These are phyloP conservation scores for Pyricularia grisea DNA, from an alignment of 2,329 filamentous ascomycete species.

Conservation along the genomic window DNA sequence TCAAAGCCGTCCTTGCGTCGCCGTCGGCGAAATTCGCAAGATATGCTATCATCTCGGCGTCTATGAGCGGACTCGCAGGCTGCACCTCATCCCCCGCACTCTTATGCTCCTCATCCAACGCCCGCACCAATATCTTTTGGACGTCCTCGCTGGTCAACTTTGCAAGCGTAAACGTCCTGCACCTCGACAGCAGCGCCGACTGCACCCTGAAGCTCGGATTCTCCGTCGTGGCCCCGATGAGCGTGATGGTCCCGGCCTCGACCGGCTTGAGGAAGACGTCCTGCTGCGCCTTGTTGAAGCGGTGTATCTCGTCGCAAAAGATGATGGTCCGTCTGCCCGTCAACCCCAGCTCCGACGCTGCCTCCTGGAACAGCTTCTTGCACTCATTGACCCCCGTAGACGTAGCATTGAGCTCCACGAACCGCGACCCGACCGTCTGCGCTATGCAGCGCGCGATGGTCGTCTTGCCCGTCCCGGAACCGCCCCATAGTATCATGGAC, in stretches of 20 bases:
- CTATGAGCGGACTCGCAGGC: slow-evolving; percentile 44
- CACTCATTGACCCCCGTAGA: slow-evolving; percentile 79
- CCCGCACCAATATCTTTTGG: slow-evolving; percentile 64
- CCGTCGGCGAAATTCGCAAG: slow-evolving; percentile 83
- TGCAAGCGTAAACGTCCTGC: slow-evolving; percentile 78
- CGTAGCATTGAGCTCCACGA: slow-evolving; percentile 94
- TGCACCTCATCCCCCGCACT: slow-evolving; percentile 34
- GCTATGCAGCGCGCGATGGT: slow-evolving; percentile 91
- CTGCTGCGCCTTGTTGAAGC: slow-evolving; percentile 86
- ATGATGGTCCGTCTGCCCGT: slow-evolving; percentile 89
- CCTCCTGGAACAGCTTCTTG: slow-evolving; percentile 85
- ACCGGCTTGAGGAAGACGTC: slow-evolving; percentile 92
- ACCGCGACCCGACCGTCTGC: slow-evolving; percentile 69
- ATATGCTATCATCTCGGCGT: slow-evolving; percentile 69
- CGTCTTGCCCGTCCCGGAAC: slow-evolving; percentile 74
- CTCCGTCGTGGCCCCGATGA: slow-evolving; percentile 94
- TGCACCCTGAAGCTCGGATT: slow-evolving; percentile 94
- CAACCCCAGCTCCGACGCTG: slow-evolving; percentile 66
- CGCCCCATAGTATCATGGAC: slow-evolving; percentile 92
- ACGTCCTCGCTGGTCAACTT: slow-evolving; percentile 68
- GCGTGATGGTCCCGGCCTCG: slow-evolving; percentile 78
- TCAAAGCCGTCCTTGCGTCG: slow-evolving; percentile 86
- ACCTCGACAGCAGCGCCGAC: slow-evolving; percentile 76
- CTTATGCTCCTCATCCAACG: slow-evolving; percentile 50
- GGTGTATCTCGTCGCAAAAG: slow-evolving; percentile 95